phyloP scores from a whole-genome alignment of 352 stramenopile species.

The Phytophthora meadii region DNA sequence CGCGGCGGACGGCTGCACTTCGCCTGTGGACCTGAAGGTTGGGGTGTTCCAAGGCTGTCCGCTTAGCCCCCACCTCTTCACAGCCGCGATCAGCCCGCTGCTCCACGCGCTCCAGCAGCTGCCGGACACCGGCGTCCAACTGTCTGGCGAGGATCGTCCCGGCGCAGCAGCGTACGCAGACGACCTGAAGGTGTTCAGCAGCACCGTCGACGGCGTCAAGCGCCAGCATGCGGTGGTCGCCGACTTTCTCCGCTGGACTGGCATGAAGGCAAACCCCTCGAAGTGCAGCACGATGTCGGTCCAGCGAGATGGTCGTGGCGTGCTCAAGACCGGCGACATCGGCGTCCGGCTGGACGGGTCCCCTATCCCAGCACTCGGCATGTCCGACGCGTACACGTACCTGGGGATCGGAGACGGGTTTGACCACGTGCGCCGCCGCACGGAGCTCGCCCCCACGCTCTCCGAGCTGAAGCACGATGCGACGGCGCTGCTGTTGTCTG shows the following conservation, averaged over 20 bases:
- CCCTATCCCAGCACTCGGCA: no score
- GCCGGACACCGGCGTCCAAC: conserved; percentile 1
- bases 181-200: conserved; percentile 33
- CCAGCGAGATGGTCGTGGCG: not conserved
- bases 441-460: not conserved
- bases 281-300: not conserved
- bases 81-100: conserved; percentile 18
- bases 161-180: conserved; percentile 16
- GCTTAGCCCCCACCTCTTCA: conserved; percentile 39
- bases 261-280: not conserved
- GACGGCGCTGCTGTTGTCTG: not conserved
- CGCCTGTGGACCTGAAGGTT: conserved; percentile 15
- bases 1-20: conserved; percentile 3
- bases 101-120: conserved; percentile 10
- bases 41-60: conserved; percentile 34
- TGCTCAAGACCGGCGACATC: not conserved
- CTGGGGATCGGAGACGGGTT: not conserved
- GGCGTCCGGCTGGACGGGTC: no score
- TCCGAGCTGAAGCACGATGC: not conserved
- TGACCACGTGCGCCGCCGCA: not conserved
- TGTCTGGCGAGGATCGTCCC: not conserved
- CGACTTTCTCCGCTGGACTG: conserved; percentile 1
- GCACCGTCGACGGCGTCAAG: conserved; percentile 15
- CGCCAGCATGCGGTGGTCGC: not conserved
- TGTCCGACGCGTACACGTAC: not conserved